Conservation (phyloP, 2,329 filamentous ascomycete species). For the Aspergillus sp. region DNA sequence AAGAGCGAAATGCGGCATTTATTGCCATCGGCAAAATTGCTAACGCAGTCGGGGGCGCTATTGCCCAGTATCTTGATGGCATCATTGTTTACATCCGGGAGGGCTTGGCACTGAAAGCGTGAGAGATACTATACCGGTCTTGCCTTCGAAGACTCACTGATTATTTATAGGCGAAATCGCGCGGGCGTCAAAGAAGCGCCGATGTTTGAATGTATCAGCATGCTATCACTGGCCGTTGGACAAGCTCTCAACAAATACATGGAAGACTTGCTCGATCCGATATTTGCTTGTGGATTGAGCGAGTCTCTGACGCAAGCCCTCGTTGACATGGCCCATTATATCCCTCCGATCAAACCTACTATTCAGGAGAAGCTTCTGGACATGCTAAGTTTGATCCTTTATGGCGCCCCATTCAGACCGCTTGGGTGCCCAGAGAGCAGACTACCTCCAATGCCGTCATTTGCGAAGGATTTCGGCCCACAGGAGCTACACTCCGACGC, state of each 20-base stretch:
- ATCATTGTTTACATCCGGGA: constrained; percentile 93
- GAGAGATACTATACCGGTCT: constrained; percentile 20
- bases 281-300: constrained; percentile 93
- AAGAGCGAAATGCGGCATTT: constrained; percentile 91
- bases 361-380: constrained; percentile 94
- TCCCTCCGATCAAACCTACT: constrained; percentile 85
- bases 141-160: constrained; percentile 23
- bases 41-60: constrained; percentile 91
- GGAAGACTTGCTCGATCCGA: constrained; percentile 89
- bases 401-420: constrained; percentile 86
- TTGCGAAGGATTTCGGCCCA: constrained; percentile 82
- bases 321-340: constrained; percentile 98
- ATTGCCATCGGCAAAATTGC: constrained; percentile 94
- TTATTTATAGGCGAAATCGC: constrained; percentile 51
- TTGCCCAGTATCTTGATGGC: constrained; percentile 90
- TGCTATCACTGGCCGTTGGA: constrained; percentile 89
- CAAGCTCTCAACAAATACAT: constrained; percentile 98
- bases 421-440: constrained; percentile 87
- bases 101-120: constrained; percentile 76
- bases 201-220: constrained; percentile 96
- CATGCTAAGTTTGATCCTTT: constrained; percentile 90
- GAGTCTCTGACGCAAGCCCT: constrained; percentile 91
- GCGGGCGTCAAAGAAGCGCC: constrained; percentile 62
- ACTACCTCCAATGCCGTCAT: constrained; percentile 75
- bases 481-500: constrained; percentile 76